Conservation (phyloP, 768 basidiomycete genomes). For the Lactifluus subvellereus region DNA sequence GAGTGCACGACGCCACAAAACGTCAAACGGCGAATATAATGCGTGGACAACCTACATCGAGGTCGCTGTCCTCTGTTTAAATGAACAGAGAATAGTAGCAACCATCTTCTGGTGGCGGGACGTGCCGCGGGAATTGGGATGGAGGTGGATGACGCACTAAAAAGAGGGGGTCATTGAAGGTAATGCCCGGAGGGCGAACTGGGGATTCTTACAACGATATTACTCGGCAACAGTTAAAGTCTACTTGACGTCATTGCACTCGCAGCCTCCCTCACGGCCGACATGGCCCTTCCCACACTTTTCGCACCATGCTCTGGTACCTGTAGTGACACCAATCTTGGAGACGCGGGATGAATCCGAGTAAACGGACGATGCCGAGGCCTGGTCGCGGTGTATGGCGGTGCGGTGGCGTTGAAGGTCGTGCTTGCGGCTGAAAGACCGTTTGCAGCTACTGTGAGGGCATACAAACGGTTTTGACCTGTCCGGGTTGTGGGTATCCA, state of each 20-base stretch:
- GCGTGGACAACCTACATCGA: conserved; percentile 22
- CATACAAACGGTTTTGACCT: conserved; percentile 86
- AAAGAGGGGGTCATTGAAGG: not conserved
- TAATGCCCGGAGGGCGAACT: not conserved
- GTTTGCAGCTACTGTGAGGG: conserved; percentile 76
- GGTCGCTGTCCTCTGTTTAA: conserved; percentile 27
- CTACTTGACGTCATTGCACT: conserved; percentile 62
- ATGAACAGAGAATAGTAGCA: conserved; percentile 25
- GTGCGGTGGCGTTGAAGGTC: conserved; percentile 87
- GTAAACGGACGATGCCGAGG: conserved; percentile 25
- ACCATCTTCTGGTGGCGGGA: conserved; percentile 26
- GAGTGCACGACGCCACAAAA: not conserved
- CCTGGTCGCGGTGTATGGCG: conserved; percentile 55
- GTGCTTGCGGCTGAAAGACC: conserved; percentile 92
- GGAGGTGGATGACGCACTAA: conserved; percentile 1
- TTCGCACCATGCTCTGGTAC: conserved; percentile 21
- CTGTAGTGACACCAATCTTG: conserved; percentile 19
- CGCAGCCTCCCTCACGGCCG: conserved; percentile 26
- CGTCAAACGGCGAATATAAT: conserved; percentile 9
- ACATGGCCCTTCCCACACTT: conserved; percentile 29
- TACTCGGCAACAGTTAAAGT: conserved; percentile 7
- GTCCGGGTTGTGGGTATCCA: conserved; percentile 91
- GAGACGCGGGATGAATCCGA: conserved; percentile 21
- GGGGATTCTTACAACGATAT: not conserved
- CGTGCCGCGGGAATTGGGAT: conserved; percentile 13